A percentile compares a stretch with the other conserved stretches of the same genome.
These are phyloP conservation scores for Musa schizocarpa DNA, from an alignment of 176 grass and related monocot genomes.

Conservation along the genomic window DNA sequence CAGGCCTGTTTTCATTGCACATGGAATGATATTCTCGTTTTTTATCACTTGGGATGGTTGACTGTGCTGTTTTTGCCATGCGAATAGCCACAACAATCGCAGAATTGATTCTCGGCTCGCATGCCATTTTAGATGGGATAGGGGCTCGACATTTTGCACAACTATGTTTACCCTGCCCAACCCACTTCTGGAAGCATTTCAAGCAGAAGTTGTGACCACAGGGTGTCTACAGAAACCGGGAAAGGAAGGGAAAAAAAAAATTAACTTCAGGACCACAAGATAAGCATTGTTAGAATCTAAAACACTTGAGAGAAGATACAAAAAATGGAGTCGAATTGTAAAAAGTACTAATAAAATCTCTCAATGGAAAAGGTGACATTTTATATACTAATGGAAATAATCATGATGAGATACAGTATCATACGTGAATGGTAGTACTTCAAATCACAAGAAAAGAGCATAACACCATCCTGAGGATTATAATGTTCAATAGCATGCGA, in stretches of 20 bases:
- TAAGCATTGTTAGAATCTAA: too few relatives aligned
- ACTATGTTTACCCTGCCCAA: conserved; percentile 39
- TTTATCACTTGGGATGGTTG: conserved; percentile 1
- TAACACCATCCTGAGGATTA: too few relatives aligned
- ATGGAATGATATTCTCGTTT: conserved; percentile 44
- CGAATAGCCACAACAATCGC: conserved; percentile 60
- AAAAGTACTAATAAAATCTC: too few relatives aligned
- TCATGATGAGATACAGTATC: too few relatives aligned
- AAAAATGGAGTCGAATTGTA: neutral
- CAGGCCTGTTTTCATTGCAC: conserved; percentile 70
- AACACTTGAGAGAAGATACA: neutral
- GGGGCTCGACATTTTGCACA: conserved; percentile 50
- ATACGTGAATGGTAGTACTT: too few relatives aligned
- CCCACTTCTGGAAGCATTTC: conserved; percentile 86
- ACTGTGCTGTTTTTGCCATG: conserved; percentile 56
- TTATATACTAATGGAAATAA: too few relatives aligned
- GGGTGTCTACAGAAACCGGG: conserved; percentile 43
- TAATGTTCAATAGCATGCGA: too few relatives aligned
- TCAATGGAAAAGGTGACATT: too few relatives aligned
- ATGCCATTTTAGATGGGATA: conserved; percentile 67
- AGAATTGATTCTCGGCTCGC: conserved; percentile 72
- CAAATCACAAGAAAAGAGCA: too few relatives aligned
- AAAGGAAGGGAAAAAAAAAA: neutral
- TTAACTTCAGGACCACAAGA: neutral
- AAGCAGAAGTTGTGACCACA: conserved; percentile 93